A percentile compares a stretch with the other conserved stretches of the same genome.
These are phyloP conservation scores for Lunasporangiospora selenospora DNA, from an alignment of 192 early-diverging fungal genomes.

Conservation along the genomic window DNA sequence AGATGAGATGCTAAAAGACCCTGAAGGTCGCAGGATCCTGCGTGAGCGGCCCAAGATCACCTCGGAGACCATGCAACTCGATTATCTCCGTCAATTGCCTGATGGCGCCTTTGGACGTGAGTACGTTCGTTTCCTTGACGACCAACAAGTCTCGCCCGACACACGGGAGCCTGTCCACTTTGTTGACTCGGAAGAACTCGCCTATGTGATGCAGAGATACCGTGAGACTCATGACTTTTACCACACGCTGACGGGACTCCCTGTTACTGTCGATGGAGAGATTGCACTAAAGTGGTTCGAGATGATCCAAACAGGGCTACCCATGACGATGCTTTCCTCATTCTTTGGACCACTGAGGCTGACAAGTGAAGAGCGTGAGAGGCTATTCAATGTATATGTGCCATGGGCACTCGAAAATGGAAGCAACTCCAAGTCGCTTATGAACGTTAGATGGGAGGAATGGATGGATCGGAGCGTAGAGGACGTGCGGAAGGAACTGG, in stretches of 20 bases:
- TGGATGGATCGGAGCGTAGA: conserved; percentile 70
- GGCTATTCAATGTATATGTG: conserved; percentile 74
- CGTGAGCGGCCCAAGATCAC: conserved; percentile 81
- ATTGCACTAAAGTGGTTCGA: conserved; percentile 97
- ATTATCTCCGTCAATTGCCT: conserved; percentile 66
- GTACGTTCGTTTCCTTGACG: conserved; percentile 85
- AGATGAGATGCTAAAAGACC: conserved; percentile 77
- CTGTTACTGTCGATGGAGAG: conserved; percentile 86
- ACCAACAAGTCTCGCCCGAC: conserved; percentile 82
- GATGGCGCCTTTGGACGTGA: conserved; percentile 83
- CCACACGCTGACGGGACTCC: conserved; percentile 86
- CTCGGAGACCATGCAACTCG: conserved; percentile 71
- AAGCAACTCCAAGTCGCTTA: conserved; percentile 70
- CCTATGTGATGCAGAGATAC: conserved; percentile 93
- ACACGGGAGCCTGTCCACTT: conserved; percentile 82
- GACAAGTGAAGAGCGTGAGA: conserved; percentile 58
- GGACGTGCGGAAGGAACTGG: conserved; percentile 76
- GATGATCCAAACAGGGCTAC: conserved; percentile 88
- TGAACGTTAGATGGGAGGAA: conserved; percentile 94
- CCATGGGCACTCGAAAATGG: conserved; percentile 96
- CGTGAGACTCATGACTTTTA: conserved; percentile 96
- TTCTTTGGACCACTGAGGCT: conserved; percentile 83
- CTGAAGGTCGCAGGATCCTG: conserved; percentile 83
- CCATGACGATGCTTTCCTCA: conserved; percentile 85
- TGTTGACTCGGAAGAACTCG: conserved; percentile 89